Conservation (phyloP, 1,139 yeast genomes). For the Yamadazyma sp. region DNA sequence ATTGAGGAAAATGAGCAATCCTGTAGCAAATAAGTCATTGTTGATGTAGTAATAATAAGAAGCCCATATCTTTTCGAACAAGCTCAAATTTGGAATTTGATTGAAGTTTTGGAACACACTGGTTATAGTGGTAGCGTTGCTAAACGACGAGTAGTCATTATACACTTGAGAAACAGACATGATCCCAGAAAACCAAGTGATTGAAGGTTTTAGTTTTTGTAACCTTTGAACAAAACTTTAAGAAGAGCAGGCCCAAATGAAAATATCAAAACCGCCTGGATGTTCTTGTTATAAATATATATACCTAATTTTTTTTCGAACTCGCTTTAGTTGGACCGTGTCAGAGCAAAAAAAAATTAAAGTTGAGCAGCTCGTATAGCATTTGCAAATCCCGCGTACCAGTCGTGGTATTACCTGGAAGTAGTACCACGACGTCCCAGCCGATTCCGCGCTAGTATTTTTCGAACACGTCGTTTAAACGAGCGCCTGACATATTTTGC, state of each 20-base stretch:
- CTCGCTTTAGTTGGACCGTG: conserved; percentile 1
- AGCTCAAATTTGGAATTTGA: conserved; percentile 25
- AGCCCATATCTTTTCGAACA: conserved; percentile 43
- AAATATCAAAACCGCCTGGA: no score
- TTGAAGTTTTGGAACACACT: conserved; percentile 39
- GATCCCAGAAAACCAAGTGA: no score
- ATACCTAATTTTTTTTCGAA: no score
- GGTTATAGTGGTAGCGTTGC: conserved; percentile 38
- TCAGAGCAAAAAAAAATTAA: not conserved
- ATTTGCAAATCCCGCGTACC: not conserved
- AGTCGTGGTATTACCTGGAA: no score
- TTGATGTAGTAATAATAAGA: conserved; percentile 42
- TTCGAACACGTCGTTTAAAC: not conserved
- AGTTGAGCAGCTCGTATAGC: not conserved
- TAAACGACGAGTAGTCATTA: conserved; percentile 41
- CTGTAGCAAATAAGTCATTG: conserved; percentile 59
- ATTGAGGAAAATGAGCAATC: conserved; percentile 66
- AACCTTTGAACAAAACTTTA: no score
- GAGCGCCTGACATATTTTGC: no score
- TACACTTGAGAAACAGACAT: conserved; percentile 25
- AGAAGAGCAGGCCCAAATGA: no score
- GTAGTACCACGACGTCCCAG: no score
- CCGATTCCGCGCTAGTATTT: no score
- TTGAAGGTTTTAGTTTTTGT: no score
- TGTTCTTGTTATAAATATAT: no score